Conservation (phyloP, 208 protist genomes). For the Endotrypanum monterogeii region DNA sequence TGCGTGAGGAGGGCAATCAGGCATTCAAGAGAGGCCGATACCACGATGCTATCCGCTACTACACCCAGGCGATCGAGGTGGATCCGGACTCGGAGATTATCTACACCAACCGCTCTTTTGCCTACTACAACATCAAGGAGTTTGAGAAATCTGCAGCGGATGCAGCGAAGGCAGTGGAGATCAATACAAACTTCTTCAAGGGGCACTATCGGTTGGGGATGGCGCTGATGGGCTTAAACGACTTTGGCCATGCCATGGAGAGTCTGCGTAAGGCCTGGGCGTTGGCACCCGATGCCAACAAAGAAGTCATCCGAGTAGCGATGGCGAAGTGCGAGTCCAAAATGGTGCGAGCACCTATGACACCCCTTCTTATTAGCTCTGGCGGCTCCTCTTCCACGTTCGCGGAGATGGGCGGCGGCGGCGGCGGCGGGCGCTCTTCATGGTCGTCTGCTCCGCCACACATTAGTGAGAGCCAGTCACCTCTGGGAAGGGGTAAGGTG, state of each 20-base stretch:
- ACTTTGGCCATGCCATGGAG: conserved; percentile 43
- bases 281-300: conserved; percentile 36
- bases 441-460: conserved; percentile 3
- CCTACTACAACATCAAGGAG: conserved; percentile 55
- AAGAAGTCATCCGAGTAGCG: conserved; percentile 31
- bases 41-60: conserved; percentile 56
- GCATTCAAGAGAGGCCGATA: conserved; percentile 57
- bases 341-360: conserved; percentile 46
- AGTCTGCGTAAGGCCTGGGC: conserved; percentile 39
- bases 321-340: conserved; percentile 74
- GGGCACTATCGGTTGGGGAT: conserved; percentile 57
- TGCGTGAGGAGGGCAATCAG: conserved; percentile 73
- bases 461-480: neutral
- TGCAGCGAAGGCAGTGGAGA: conserved; percentile 39
- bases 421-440: neutral
- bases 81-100: conserved; percentile 55
- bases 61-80: conserved; percentile 65
- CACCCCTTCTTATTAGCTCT: conserved; percentile 33
- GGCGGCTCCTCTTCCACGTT: neutral
- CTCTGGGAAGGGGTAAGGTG: neutral
- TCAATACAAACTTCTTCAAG: conserved; percentile 65
- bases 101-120: conserved; percentile 79
- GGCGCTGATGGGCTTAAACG: conserved; percentile 40
- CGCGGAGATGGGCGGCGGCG: neutral
- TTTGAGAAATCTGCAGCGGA: conserved; percentile 43